Conservation (phyloP, 768 basidiomycete species). For the Pulveroboletus sp. region DNA sequence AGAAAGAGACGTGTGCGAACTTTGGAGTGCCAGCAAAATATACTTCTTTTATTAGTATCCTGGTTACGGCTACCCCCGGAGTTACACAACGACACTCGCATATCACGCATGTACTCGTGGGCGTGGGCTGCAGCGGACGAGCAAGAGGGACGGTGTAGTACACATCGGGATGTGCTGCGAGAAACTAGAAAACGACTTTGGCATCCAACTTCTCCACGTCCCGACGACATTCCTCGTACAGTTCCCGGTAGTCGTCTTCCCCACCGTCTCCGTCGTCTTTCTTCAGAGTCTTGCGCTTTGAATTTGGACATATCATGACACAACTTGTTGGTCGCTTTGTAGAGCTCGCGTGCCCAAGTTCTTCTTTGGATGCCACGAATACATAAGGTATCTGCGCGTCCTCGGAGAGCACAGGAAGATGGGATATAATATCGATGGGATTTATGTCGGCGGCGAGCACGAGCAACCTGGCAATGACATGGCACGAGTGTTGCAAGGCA, state of each 20-base stretch:
- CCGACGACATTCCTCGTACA: conserved; percentile 79
- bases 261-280: conserved; percentile 59
- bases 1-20: conserved; percentile 16
- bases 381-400: conserved; percentile 89
- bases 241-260: conserved; percentile 81
- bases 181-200: conserved; percentile 54
- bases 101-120: neutral
- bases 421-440: conserved; percentile 97
- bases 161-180: neutral
- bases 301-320: conserved; percentile 87
- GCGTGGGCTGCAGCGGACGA: too few relatives aligned
- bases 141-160: too few relatives aligned
- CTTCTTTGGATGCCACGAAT: conserved; percentile 89
- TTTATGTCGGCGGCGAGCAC: conserved; percentile 96
- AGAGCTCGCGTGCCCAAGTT: conserved; percentile 90
- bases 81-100: neutral
- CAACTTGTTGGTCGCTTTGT: conserved; percentile 99
- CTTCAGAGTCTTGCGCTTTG: conserved; percentile 64
- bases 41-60: neutral
- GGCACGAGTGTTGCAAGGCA: conserved; percentile 1
- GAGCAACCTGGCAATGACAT: conserved; percentile 54
- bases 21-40: conserved; percentile 13
- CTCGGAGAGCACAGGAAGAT: conserved; percentile 90
- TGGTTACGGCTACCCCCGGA: neutral
- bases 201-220: conserved; percentile 83